Evolutionary conservation across 1,139 yeast genomes (phyloP).

Genomic region (Kodamaea sp.): DNA sequence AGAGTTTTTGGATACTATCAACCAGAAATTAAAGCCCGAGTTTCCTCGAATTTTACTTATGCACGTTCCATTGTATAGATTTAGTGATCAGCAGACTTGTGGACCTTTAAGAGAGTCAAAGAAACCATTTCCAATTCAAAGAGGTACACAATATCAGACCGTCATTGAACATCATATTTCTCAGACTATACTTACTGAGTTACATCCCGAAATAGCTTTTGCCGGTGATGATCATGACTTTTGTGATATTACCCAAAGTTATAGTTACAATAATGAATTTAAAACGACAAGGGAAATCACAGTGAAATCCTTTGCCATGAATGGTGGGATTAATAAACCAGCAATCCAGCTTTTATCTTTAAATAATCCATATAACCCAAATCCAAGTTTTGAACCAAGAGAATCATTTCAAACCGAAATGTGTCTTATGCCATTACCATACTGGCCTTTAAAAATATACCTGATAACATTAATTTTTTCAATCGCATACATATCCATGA

Average conservation of each 20-base stretch:
- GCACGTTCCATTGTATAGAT: slow-evolving; percentile 76
- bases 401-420: slow-evolving; percentile 46
- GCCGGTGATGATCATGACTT: slow-evolving; percentile 98
- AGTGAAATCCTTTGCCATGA: slow-evolving; percentile 87
- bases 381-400: slow-evolving; percentile 12
- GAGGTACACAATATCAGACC: slow-evolving; percentile 79
- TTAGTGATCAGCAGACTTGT: slow-evolving; percentile 51
- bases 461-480: slow-evolving; percentile 13
- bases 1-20: slow-evolving; percentile 24
- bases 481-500: slow-evolving; percentile 6
- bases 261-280: slow-evolving; percentile 28
- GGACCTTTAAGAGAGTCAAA: slow-evolving; percentile 66
- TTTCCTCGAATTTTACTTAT: slow-evolving; percentile 68
- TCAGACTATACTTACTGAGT: slow-evolving; percentile 47
- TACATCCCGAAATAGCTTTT: slow-evolving; percentile 67
- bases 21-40: slow-evolving; percentile 21
- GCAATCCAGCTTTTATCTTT: slow-evolving; percentile 82
- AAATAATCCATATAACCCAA: slow-evolving; percentile 38
- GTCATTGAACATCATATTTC: slow-evolving; percentile 60
- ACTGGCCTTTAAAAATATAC: slow-evolving; percentile 45
- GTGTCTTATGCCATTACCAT: slow-evolving; percentile 75
- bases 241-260: slow-evolving; percentile 70
- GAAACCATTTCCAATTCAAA: slow-evolving; percentile 58
- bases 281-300: slow-evolving; percentile 67
- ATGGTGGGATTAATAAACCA: slow-evolving; percentile 81